Conservation (phyloP, 805 yeast genomes). For the Debaryomyces hansenii region DNA sequence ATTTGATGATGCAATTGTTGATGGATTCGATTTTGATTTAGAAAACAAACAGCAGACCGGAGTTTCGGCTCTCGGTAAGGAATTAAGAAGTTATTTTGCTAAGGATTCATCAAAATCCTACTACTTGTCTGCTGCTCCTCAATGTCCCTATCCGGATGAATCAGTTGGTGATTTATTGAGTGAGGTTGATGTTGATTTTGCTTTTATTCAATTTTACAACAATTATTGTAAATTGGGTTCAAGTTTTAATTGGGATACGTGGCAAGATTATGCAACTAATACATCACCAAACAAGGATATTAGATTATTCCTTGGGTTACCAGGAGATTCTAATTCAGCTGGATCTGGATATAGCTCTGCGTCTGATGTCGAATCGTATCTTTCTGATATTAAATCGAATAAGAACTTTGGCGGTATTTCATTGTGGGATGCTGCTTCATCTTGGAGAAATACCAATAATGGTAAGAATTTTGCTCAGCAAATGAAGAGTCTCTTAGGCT, state of each 20-base stretch:
- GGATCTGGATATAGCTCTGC: slow-evolving; percentile 31
- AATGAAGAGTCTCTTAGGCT: slow-evolving; percentile 41
- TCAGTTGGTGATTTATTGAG: slow-evolving; percentile 31
- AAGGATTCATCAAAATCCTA: slow-evolving; percentile 28
- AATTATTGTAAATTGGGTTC: slow-evolving; percentile 30
- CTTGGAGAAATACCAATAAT: slow-evolving; percentile 24
- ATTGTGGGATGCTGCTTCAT: slow-evolving; percentile 82
- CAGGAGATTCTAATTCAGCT: slow-evolving; percentile 33
- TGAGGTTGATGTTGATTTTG: slow-evolving; percentile 29
- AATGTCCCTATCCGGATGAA: slow-evolving; percentile 40
- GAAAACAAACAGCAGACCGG: slow-evolving; percentile 64
- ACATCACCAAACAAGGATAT: slow-evolving; percentile 31
- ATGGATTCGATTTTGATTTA: slow-evolving; percentile 81
- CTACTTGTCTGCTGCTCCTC: slow-evolving; percentile 39
- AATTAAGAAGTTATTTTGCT: slow-evolving; percentile 19
- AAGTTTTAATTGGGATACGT: slow-evolving; percentile 35
- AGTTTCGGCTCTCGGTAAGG: slow-evolving; percentile 54
- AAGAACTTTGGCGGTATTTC: slow-evolving; percentile 64
- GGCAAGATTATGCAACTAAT: slow-evolving; percentile 30
- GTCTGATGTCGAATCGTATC: slow-evolving; percentile 16
- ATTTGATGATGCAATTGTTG: slow-evolving; percentile 73
- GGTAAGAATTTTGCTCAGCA: slow-evolving; percentile 28
- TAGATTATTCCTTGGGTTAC: slow-evolving; percentile 35
- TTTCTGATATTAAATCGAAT: slow-evolving; percentile 13
- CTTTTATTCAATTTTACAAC: slow-evolving; percentile 41